phyloP scores from a whole-genome alignment of 2,329 filamentous ascomycete genomes.

The Zelopaecilomyces penicillatus region DNA sequence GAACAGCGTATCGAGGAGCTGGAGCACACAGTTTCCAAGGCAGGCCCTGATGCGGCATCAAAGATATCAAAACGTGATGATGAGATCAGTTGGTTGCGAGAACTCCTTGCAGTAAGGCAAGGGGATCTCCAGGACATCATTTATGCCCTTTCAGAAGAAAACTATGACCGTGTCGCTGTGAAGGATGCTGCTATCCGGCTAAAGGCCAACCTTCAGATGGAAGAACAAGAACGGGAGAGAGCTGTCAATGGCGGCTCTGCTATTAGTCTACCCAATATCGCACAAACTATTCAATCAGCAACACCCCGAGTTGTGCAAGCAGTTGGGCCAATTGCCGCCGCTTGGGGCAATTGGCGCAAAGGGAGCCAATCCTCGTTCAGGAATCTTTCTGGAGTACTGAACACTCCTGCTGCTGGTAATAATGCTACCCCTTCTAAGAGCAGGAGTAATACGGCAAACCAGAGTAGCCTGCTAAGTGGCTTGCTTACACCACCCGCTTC shows the following conservation, averaged over 20 bases:
- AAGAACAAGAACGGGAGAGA: slow-evolving; percentile 88
- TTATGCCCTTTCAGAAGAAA: slow-evolving; percentile 62
- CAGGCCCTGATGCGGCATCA: slow-evolving; percentile 67
- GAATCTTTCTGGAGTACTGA: slow-evolving; percentile 39
- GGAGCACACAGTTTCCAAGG: slow-evolving; percentile 58
- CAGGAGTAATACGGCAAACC: slow-evolving; percentile 43
- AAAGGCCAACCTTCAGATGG: slow-evolving; percentile 93
- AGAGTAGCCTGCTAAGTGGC: slow-evolving; percentile 60
- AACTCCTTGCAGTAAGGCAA: slow-evolving; percentile 81
- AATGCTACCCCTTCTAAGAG: slow-evolving; percentile 54
- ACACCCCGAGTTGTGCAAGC: slow-evolving; percentile 79
- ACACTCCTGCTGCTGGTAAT: slow-evolving; percentile 32
- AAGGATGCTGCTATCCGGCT: slow-evolving; percentile 89
- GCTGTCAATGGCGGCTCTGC: slow-evolving; percentile 63
- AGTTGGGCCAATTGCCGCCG: slow-evolving; percentile 70
- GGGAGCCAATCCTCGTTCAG: slow-evolving; percentile 44
- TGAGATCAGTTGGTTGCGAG: slow-evolving; percentile 90
- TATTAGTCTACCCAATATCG: slow-evolving; percentile 64
- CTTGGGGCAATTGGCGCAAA: slow-evolving; percentile 92
- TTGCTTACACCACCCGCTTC: slow-evolving; percentile 85
- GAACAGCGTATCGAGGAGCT: slow-evolving; percentile 85
- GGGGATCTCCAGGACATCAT: slow-evolving; percentile 93
- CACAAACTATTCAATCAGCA: slow-evolving; percentile 67
- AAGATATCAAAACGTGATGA: slow-evolving; percentile 90
- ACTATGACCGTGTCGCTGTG: slow-evolving; percentile 69